phyloP scores from a whole-genome alignment of 2,329 filamentous ascomycete species.

The Penicillium sp. region DNA sequence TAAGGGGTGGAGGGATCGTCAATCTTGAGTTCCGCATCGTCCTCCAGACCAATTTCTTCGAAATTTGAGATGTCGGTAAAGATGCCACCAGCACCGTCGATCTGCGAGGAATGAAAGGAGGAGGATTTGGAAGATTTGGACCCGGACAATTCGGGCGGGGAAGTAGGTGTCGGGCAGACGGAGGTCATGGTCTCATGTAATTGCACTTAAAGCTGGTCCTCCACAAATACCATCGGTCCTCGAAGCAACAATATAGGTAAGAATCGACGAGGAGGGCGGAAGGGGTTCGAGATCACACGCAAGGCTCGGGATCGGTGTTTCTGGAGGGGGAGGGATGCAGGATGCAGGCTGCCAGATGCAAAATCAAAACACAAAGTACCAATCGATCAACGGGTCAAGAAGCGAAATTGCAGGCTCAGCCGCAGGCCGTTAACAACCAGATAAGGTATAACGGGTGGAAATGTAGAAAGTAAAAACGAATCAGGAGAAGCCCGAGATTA shows the following conservation, averaged over 20 bases:
- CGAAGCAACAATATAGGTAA: slow-evolving; percentile 12
- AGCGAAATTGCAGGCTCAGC: slow-evolving; percentile 26
- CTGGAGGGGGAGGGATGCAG: slow-evolving; percentile 1
- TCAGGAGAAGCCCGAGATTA: slow-evolving; percentile 18
- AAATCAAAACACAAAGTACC: slow-evolving; percentile 5
- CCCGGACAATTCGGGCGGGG: slow-evolving; percentile 74
- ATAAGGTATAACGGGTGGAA: slow-evolving; percentile 16
- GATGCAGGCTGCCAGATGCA: slow-evolving; percentile 1
- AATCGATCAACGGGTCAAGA: slow-evolving; percentile 17
- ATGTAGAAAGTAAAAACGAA: slow-evolving; percentile 8
- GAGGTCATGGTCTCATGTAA: slow-evolving; percentile 44
- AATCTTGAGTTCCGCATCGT: slow-evolving; percentile 54
- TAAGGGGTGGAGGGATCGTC: slow-evolving; percentile 30
- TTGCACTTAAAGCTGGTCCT: slow-evolving; percentile 13
- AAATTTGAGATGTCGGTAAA: slow-evolving; percentile 78
- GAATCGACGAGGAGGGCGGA: slow-evolving; percentile 13
- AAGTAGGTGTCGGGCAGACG: slow-evolving; percentile 57
- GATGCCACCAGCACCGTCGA: slow-evolving; percentile 66
- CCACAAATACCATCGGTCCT: slow-evolving; percentile 8
- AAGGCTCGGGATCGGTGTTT: slow-evolving; percentile 8
- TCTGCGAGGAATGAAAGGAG: slow-evolving; percentile 75
- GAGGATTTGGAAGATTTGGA: slow-evolving; percentile 92
- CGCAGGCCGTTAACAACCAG: slow-evolving; percentile 24
- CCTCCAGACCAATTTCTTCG: slow-evolving; percentile 87
- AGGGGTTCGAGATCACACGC: slow-evolving; percentile 19